Evolutionary conservation across 768 basidiomycete genomes (phyloP).

Genomic region (Lactarius akahatsu): DNA sequence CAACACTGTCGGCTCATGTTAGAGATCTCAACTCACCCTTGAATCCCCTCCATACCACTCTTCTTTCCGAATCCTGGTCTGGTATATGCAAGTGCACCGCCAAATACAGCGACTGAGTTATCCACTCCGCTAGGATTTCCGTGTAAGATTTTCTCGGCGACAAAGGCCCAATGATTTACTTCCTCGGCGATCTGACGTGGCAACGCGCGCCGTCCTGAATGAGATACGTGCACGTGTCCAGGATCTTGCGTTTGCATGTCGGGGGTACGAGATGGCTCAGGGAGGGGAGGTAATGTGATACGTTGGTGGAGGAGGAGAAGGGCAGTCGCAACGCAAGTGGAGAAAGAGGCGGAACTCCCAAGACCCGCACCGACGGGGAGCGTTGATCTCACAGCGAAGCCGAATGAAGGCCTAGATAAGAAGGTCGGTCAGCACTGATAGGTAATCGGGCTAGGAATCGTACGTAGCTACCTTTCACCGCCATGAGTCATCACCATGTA

Average conservation of each 20-base stretch:
- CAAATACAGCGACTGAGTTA: slow-evolving; percentile 90
- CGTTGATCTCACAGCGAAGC: slow-evolving; percentile 81
- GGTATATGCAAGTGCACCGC: slow-evolving; percentile 90
- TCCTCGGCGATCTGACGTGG: slow-evolving; percentile 64
- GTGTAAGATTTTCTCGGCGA: slow-evolving; percentile 94
- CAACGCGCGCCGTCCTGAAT: slow-evolving; percentile 65
- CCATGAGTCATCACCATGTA: slow-evolving; percentile 76
- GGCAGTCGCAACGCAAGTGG: slow-evolving; percentile 78
- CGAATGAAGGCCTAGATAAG: slow-evolving; percentile 62
- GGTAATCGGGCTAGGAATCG: background rate
- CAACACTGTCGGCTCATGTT: background rate
- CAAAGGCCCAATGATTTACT: slow-evolving; percentile 91
- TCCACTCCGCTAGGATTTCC: slow-evolving; percentile 98
- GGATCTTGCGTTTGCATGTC: slow-evolving; percentile 35
- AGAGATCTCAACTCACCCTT: slow-evolving; percentile 54
- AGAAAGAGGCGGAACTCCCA: slow-evolving; percentile 96
- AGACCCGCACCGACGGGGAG: slow-evolving; percentile 94
- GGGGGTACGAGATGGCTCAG: slow-evolving; percentile 42
- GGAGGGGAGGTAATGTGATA: slow-evolving; percentile 56
- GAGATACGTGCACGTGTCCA: slow-evolving; percentile 61
- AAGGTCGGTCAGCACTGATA: slow-evolving; percentile 17
- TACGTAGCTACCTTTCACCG: slow-evolving; percentile 51
- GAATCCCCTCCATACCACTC: slow-evolving; percentile 80
- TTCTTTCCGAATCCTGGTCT: slow-evolving; percentile 74
- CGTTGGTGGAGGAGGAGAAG: slow-evolving; percentile 74